Conservation (phyloP, 2,329 filamentous ascomycete species). For the Gnomoniopsis sp. region DNA sequence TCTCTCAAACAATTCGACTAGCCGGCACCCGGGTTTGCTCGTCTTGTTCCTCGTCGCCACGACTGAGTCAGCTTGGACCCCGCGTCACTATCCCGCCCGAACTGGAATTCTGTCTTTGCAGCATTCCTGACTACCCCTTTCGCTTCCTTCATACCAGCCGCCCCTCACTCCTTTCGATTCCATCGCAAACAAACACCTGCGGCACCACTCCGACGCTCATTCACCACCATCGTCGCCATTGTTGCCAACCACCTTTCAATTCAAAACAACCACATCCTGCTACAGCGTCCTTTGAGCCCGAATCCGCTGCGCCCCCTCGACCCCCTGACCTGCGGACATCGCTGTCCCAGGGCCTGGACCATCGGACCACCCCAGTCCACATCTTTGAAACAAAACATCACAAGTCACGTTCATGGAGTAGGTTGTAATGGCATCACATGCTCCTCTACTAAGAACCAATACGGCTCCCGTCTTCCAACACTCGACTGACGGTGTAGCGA, state of each 20-base stretch:
- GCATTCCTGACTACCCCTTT: constrained; percentile 11
- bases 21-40: background rate
- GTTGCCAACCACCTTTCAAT: background rate
- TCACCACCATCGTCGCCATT: background rate
- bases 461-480: constrained; percentile 53
- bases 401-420: constrained; percentile 26
- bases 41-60: constrained; percentile 1
- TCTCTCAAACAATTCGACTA: background rate
- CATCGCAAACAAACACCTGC: constrained; percentile 3
- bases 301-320: background rate
- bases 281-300: background rate
- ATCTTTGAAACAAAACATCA: background rate
- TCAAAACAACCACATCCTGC: background rate
- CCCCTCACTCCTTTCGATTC: background rate
- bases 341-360: constrained; percentile 1
- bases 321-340: constrained; percentile 1
- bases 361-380: constrained; percentile 7
- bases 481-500: constrained; percentile 43
- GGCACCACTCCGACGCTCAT: background rate
- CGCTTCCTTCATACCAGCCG: constrained; percentile 5
- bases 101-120: constrained; percentile 10
- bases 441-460: constrained; percentile 56
- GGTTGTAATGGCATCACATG: constrained; percentile 50
- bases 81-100: constrained; percentile 15
- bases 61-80: constrained; percentile 19